A percentile compares a stretch with the other conserved stretches of the same genome.
These are phyloP conservation scores for Pleurotus salmoneostramineus DNA, from an alignment of 768 basidiomycete species.

Conservation along the genomic window DNA sequence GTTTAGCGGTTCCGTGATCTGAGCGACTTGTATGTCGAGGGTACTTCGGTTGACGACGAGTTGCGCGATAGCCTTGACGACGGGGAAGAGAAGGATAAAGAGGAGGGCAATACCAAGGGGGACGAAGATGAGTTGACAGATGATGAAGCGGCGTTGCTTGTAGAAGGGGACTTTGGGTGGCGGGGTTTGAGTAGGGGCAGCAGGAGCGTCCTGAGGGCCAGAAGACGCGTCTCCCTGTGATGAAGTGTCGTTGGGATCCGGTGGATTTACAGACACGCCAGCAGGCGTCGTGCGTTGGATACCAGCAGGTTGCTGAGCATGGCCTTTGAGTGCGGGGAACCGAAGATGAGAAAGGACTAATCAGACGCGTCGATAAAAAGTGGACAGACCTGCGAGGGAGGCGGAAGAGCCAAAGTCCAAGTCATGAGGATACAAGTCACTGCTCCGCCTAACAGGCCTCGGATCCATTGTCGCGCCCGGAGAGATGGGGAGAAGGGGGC, in stretches of 20 bases:
- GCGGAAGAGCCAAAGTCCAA: conserved; percentile 24
- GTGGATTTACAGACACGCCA: conserved; percentile 12
- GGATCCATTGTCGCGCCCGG: conserved; percentile 27
- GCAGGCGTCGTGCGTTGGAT: conserved; percentile 21
- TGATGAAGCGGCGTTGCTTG: conserved; percentile 62
- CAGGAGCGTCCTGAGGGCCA: conserved; percentile 13
- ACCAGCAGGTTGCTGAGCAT: conserved; percentile 29
- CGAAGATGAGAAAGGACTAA: not conserved
- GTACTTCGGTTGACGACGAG: conserved; percentile 55
- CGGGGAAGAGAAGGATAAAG: conserved; percentile 67
- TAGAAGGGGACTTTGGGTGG: conserved; percentile 41
- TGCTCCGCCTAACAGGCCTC: conserved; percentile 29
- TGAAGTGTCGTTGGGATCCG: not conserved
- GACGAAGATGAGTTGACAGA: conserved; percentile 44
- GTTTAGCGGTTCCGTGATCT: conserved; percentile 52
- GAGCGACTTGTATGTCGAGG: conserved; percentile 48
- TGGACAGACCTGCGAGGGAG: conserved; percentile 28
- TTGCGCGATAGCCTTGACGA: conserved; percentile 63
- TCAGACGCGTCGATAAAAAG: not conserved
- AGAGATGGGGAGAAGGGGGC: not conserved
- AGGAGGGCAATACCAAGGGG: conserved; percentile 57
- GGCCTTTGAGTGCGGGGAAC: conserved; percentile 18
- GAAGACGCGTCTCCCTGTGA: not conserved
- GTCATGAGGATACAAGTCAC: conserved; percentile 27
- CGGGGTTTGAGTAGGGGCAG: conserved; percentile 14